Evolutionary conservation across 1,284 basidiomycete genomes (phyloP), one percentile per base, ranked within the genome.

Genomic region (Phaffia rhodozyma): DNA sequence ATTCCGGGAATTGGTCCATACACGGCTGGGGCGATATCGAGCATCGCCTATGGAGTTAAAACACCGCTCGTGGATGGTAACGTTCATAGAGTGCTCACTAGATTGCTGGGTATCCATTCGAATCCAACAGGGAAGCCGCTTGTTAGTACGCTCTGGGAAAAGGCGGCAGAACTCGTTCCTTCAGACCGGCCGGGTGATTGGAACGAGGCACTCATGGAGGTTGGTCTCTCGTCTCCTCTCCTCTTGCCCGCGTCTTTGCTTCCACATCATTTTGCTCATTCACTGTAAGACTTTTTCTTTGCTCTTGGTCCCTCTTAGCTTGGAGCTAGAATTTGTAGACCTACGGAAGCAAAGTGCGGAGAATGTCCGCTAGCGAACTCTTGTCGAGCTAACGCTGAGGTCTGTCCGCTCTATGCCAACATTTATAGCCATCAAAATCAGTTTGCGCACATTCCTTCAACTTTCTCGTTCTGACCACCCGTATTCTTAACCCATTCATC

Each of bases 21-120:
- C 73, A 96, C 90, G 0, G 80, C 80, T 13, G 81, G 91, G 25
- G 91, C 91, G 9, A 91, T 96, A 65, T 84, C 84, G 68, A 90
- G 87, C 1, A 96, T 96, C 73, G 90, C 90, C 2, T 93, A 91
- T 70, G 87, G 86, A 47, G 82, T 90, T 67, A 81, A 82, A 66
- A 86, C 83, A 13, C 87, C 91, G 20, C 89, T 92, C 58, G 89
- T 91, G 73, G 92, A 97, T 72, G 92, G 92, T 30, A 97, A 97
- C 73, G 87, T 96, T 6, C 85, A 89, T 71, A 82, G 89, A 61
- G 79, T 93, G 20, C 76, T 92, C 30, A 86, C 87, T 68, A 83
- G 92, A 34, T 73, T 94, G 38, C 79, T 94, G 27, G 89, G 89
- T 0, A 75, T 96, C 2, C 82, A 94, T 72, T 85, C 89, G 0